phyloP scores from a whole-genome alignment of 352 stramenopile genomes.

The Globisporangium splendens region DNA sequence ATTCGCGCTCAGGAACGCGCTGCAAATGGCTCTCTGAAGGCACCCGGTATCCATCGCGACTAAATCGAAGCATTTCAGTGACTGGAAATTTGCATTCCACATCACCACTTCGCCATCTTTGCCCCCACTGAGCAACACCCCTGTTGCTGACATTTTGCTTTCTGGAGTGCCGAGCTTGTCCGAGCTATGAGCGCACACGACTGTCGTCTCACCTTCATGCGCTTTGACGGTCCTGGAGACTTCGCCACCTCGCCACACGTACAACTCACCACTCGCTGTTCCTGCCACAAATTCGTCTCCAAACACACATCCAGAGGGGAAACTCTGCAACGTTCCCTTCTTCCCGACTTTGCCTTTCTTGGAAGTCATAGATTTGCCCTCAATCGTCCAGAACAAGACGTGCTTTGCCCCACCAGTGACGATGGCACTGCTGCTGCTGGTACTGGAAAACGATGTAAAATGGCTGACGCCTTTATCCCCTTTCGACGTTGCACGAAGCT shows the following conservation, averaged over 20 bases:
- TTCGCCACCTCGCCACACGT: slow-evolving; percentile 54
- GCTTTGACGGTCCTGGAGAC: slow-evolving; percentile 54
- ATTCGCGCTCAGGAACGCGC: slow-evolving; percentile 36
- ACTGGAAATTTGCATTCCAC: slow-evolving; percentile 62
- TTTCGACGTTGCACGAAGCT: slow-evolving; percentile 41
- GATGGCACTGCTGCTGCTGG: slow-evolving; percentile 24
- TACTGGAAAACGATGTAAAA: slow-evolving; percentile 41
- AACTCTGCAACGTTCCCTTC: slow-evolving; percentile 47
- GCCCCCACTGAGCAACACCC: slow-evolving; percentile 50
- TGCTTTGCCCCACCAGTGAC: slow-evolving; percentile 69
- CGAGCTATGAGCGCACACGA: slow-evolving; percentile 23
- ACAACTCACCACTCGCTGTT: slow-evolving; percentile 48
- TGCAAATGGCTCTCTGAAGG: slow-evolving; percentile 41
- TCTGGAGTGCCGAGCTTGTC: not conserved
- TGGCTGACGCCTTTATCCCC: slow-evolving; percentile 53
- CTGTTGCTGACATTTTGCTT: slow-evolving; percentile 10
- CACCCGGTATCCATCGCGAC: slow-evolving; percentile 27
- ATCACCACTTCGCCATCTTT: slow-evolving; percentile 74
- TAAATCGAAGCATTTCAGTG: slow-evolving; percentile 67
- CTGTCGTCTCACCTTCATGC: slow-evolving; percentile 49
- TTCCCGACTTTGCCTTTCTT: slow-evolving; percentile 66
- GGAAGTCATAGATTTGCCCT: slow-evolving; percentile 47
- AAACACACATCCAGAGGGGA: slow-evolving; percentile 45
- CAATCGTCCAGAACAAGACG: slow-evolving; percentile 60
- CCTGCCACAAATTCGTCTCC: slow-evolving; percentile 47